Base-by-base conservation (phyloP, 768 basidiomycete species). In the Tylopilus sp. region DNA sequence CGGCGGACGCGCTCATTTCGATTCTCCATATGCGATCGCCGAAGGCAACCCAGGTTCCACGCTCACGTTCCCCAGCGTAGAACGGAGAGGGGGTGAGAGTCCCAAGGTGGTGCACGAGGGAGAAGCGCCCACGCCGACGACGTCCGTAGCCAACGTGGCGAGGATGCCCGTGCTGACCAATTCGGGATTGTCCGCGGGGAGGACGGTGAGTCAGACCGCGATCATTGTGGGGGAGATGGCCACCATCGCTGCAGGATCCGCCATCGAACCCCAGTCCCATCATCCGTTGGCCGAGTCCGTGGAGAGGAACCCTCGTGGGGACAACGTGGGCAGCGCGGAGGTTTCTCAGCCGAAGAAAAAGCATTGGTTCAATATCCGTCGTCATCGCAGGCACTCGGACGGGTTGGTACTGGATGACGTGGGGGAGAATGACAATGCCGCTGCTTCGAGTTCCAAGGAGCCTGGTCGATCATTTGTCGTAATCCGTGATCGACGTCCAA, bases 1-100 rank as follows among this genome's bases (percentile, higher is more conserved):
- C 14, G 95, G 95, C 13, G 94, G 95, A 28, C 78, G 86, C 36
- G 89, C 95, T 2, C 86, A 93, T 61, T 89, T 85, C 45, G 87
- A 92, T 50, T 74, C 86, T 10, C 94, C 94, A 0, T 97, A 94
- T 66, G 86, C 90, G 1, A 89, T 91, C 48, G 71, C 79, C 13
- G 69, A 76, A 16, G 61, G 66, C 2, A 71, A 71, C 37, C 72
- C 64, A 14, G 79, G 78, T 2, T 85, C 86, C 19, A 84, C 80
- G 3, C 76, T 84, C 51, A 80, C 86, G 2, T 84, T 87, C 73
- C 84, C 85, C 12, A 86, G 86, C 9, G 72, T 82, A 22, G 83
- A 81, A 30, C 79, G 79, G 47, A 62, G 54, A 26, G 58, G 65
- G 21, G 36, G 52, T 22, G 70, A 65, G 16, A 55, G 62, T 10